Evolutionary conservation across 768 basidiomycete genomes (phyloP), one percentile per base, ranked within the genome.

Genomic region (Leccinum fibrillosum): DNA sequence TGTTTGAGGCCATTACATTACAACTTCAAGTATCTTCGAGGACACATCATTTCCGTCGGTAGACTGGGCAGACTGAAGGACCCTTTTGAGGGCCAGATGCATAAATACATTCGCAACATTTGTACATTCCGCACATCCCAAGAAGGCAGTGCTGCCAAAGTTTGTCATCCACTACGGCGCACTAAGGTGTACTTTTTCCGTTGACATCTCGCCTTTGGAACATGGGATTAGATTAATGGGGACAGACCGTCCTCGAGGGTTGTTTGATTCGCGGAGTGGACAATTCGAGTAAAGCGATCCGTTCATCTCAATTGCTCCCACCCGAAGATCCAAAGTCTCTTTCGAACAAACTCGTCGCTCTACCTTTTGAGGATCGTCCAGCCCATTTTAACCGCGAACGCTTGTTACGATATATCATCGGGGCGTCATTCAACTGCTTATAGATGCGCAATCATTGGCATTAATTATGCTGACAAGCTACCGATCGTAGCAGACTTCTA

Each of bases 1-100:
- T 48, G 28, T 54, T 59, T 53, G 56, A 58, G 57, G 54, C 54
- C 52, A 58, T 60, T 66, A 64, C 68, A 60, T 55, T 68, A 70
- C 57, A 55, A 58, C 26, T 60, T 60, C 56, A 21, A 59, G 66
- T 62, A 60, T 52, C 54, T 15, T 56, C 55, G 56, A 62, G 55
- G 62, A 60, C 54, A 54, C 35, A 21, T 60, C 50, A 57, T 59
- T 59, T 56, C 42, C 39, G 56, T 66, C 9, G 30, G 53, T 57
- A 56, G 55, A 58, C 52, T 52, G 39, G 42, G 42, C 49, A 50
- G 45, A 57, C 50, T 42, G 42, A 47, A 49, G 30, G 49, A 13
- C 26, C 28, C 59, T 60, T 51, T 30, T 49, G 48, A 26, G 48
- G 48, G 25, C 12, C 51, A 34, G 7, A 19, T 30, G 49, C 49